A percentile compares a stretch with the other conserved stretches of the same genome.
These are phyloP conservation scores for Pseudocercospora vitis DNA, from an alignment of 2,329 filamentous ascomycete genomes.

Conservation along the genomic window DNA sequence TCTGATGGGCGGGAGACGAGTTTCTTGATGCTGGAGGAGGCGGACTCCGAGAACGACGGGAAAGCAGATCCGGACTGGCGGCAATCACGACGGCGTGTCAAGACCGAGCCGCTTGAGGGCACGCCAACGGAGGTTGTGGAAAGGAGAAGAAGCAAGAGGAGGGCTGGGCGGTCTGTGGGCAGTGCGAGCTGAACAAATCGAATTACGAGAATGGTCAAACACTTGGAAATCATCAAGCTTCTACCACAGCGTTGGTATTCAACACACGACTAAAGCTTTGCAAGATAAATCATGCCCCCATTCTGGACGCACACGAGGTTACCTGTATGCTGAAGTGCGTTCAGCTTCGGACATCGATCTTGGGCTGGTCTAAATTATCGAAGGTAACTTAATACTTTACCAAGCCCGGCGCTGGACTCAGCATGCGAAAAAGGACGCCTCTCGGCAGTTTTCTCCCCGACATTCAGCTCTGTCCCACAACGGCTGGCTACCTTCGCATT, in stretches of 20 bases:
- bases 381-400: too few species aligned
- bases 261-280: background rate
- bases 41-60: constrained; percentile 14
- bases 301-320: too few species aligned
- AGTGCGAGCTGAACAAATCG: constrained; percentile 7
- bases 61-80: constrained; percentile 14
- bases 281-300: too few species aligned
- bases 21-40: constrained; percentile 17
- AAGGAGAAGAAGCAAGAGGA: constrained; percentile 10
- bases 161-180: constrained; percentile 3
- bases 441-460: background rate
- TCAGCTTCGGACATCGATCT: too few species aligned
- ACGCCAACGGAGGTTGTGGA: constrained; percentile 7
- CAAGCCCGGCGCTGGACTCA: background rate
- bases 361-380: too few species aligned
- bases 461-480: background rate
- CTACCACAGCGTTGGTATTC: too few species aligned
- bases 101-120: background rate
- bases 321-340: too few species aligned
- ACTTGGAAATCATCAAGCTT: too few species aligned
- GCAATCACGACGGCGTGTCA: background rate
- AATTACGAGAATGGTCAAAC: too few species aligned
- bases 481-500: background rate
- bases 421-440: background rate
- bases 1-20: constrained; percentile 17